Conservation (phyloP, 2,329 filamentous ascomycete genomes). For the Hypoxylon sp. region DNA sequence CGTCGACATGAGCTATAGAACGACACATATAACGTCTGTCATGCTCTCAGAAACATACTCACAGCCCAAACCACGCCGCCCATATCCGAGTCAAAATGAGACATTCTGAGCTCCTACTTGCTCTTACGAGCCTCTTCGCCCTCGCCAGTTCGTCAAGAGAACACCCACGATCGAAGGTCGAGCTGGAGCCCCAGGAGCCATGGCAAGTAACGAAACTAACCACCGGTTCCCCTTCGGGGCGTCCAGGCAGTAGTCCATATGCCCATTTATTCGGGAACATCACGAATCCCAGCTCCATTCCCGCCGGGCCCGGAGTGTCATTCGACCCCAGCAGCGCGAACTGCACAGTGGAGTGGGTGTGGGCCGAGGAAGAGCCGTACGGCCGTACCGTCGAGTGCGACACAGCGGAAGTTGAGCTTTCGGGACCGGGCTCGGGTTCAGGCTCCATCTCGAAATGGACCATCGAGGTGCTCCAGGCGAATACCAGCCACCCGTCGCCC, state of each 20-base stretch:
- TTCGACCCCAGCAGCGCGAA: conserved; percentile 46
- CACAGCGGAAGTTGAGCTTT: conserved; percentile 10
- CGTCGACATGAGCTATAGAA: background rate
- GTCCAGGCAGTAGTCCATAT: conserved; percentile 44
- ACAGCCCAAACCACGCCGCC: background rate
- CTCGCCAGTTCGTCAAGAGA: conserved; percentile 9
- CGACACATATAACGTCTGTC: background rate
- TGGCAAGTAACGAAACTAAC: conserved; percentile 50
- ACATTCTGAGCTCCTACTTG: conserved; percentile 4
- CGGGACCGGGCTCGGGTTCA: conserved; percentile 3
- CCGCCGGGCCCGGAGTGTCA: conserved; percentile 32
- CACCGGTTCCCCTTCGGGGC: conserved; percentile 49
- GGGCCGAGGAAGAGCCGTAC: conserved; percentile 36
- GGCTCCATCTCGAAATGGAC: conserved; percentile 46
- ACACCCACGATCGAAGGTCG: background rate
- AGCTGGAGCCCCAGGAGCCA: conserved; percentile 30
- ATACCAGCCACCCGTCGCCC: conserved; percentile 21
- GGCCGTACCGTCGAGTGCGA: conserved; percentile 40
- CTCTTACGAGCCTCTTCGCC: conserved; percentile 28
- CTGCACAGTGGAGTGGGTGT: conserved; percentile 50
- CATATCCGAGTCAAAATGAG: conserved; percentile 21
- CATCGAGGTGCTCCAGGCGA: conserved; percentile 46
- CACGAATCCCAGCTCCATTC: conserved; percentile 49
- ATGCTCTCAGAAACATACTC: background rate
- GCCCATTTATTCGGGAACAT: conserved; percentile 47